Conservation (phyloP, 1,139 yeast genomes). For the Suhomyces panamericanus region DNA sequence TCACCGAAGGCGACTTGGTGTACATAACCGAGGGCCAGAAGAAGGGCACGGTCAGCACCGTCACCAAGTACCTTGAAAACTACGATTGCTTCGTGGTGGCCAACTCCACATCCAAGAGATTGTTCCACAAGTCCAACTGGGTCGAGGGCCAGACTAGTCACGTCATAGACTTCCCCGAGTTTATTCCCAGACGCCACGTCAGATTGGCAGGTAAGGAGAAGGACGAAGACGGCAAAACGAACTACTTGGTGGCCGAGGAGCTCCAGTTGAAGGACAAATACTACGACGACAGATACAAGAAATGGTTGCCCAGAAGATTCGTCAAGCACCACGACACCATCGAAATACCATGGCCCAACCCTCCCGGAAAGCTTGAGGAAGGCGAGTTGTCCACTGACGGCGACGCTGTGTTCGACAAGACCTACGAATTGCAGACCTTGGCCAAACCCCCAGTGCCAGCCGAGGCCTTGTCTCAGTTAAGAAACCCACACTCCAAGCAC, state of each 20-base stretch:
- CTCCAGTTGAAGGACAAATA: conserved; percentile 64
- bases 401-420: conserved; percentile 65
- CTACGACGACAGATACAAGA: conserved; percentile 73
- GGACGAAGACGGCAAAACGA: conserved; percentile 57
- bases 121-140: conserved; percentile 70
- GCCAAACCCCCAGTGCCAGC: conserved; percentile 69
- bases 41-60: conserved; percentile 69
- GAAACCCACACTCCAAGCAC: conserved; percentile 67
- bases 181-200: conserved; percentile 44
- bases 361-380: conserved; percentile 58
- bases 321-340: conserved; percentile 67
- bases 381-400: conserved; percentile 60
- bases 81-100: conserved; percentile 37
- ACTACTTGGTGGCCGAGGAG: conserved; percentile 73
- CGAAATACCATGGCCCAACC: conserved; percentile 90
- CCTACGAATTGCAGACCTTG: conserved; percentile 70
- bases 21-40: conserved; percentile 65
- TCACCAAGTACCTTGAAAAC: conserved; percentile 30
- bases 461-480: conserved; percentile 64
- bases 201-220: conserved; percentile 78
- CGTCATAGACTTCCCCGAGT: conserved; percentile 63
- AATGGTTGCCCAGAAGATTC: conserved; percentile 74
- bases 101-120: conserved; percentile 36
- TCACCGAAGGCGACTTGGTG: conserved; percentile 44
- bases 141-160: conserved; percentile 71